Base-by-base conservation (phyloP, 352 stramenopile genomes). In the Pythium sp. region DNA sequence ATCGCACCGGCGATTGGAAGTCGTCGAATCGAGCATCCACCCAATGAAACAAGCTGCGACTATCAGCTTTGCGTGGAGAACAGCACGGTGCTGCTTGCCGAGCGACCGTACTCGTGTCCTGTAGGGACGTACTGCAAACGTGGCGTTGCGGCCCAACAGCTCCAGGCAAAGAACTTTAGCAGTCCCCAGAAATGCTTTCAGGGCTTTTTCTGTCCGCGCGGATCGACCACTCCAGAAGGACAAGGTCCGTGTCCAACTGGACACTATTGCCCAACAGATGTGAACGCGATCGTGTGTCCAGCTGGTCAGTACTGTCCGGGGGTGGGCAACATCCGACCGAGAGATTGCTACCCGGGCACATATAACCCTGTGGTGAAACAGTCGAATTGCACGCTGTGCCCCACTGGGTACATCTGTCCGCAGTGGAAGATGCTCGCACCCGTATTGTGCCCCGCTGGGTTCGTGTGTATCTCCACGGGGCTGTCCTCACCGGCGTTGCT, bases 191-290 rank as follows among this genome's bases (percentile, higher is more conserved):
- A 78, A 51, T 99, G 97, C 63, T 98, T 98, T 67, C 73, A 88
- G 46, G 97, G 97, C 0, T 99, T 98, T 72, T 99, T 99, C 71
- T 99, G 97, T 77, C 94, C 97, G 0, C 81, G 86, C 28, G 95
- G 95, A 28, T 98, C 94, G 9, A 77, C 73, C 0, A 96, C 89
- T 11, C 95, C 97, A 6, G 93, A 99, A 73, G 97, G 97, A 3
- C 76, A 82, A 64, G 97, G 97, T 0, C 89, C 97, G 9, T 99
- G 97, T 64, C 96, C 95, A 18, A 97, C 93, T 9, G 97, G 97
- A 8, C 94, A 98, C 74, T 99, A 97, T 73, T 99, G 97, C 62
- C 92, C 94, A 1, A 95, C 86, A 18, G 72, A 94, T 58, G 89
- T 91, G 6, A 77, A 97, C 36, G 96, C 97, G 0, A 80, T 99